Percentiles rank a stretch among this genome's conserved stretches.
Conservation (phyloP, 495 filamentous ascomycete genomes). For the Amniculicola lignicola region DNA sequence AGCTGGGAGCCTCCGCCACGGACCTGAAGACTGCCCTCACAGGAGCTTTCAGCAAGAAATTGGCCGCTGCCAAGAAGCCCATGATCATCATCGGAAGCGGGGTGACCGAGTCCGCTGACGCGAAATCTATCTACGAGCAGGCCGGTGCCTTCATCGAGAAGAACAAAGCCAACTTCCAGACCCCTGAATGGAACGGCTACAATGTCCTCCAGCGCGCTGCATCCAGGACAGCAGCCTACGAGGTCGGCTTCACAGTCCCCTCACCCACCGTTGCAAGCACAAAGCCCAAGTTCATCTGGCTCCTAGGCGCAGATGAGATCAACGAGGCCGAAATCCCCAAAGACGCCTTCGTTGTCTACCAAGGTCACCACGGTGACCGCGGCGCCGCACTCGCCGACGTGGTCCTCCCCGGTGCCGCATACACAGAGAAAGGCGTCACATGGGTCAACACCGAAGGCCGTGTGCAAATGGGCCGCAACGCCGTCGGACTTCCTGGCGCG, state of each 20-base stretch:
- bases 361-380: conserved; percentile 93
- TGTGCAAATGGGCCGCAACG: conserved; percentile 85
- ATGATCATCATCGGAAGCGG: conserved; percentile 95
- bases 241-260: conserved; percentile 87
- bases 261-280: conserved; percentile 73
- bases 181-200: conserved; percentile 93
- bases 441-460: conserved; percentile 97
- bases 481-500: conserved; percentile 80
- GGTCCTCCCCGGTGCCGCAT: conserved; percentile 88
- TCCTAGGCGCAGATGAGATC: conserved; percentile 93
- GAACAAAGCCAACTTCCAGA: conserved; percentile 80
- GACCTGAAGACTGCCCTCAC: conserved; percentile 78
- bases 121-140: conserved; percentile 87
- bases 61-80: conserved; percentile 79
- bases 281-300: conserved; percentile 92
- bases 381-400: conserved; percentile 92
- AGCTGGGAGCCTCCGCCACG: conserved; percentile 73
- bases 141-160: conserved; percentile 89
- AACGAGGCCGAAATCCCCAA: conserved; percentile 76
- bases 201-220: conserved; percentile 92
- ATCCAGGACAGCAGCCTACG: conserved; percentile 87
- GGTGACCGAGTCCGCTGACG: conserved; percentile 81
- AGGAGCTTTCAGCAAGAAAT: conserved; percentile 88
- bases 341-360: conserved; percentile 94
- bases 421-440: conserved; percentile 95